Percentiles rank a stretch among this genome's conserved stretches.
phyloP scores from a whole-genome alignment of 1,139 yeast species.

The Sugiyamaella pinicola region DNA sequence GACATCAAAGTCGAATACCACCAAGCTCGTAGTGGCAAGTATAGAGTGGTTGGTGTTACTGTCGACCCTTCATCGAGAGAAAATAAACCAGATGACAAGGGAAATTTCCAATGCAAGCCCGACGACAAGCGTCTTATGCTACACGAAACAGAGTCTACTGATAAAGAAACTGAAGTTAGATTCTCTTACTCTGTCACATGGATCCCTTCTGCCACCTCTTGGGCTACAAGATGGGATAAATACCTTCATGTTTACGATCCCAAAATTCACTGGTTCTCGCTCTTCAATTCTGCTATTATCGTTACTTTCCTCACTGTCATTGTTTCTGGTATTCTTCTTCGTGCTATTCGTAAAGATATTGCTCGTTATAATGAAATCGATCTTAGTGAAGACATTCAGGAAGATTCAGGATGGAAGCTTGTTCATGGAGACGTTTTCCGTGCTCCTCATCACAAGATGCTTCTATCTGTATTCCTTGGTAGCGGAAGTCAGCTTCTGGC shows the following conservation, averaged over 20 bases:
- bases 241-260: conserved; percentile 91
- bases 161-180: conserved; percentile 47
- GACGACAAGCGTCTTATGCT: conserved; percentile 47
- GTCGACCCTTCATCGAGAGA: conserved; percentile 70
- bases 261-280: conserved; percentile 92
- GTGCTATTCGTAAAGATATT: conserved; percentile 84
- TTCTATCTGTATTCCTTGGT: conserved; percentile 80
- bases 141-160: conserved; percentile 37
- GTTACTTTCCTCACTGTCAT: conserved; percentile 76
- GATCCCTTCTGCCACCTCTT: conserved; percentile 67
- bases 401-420: conserved; percentile 97
- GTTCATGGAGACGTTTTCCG: conserved; percentile 95
- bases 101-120: conserved; percentile 42
- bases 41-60: conserved; percentile 87
- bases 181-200: conserved; percentile 70
- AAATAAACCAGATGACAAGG: conserved; percentile 46
- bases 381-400: conserved; percentile 77
- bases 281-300: conserved; percentile 78
- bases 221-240: conserved; percentile 99
- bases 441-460: conserved; percentile 69
- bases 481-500: conserved; percentile 83
- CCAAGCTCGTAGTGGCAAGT: conserved; percentile 63
- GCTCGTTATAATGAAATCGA: conserved; percentile 86
- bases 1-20: conserved; percentile 82
- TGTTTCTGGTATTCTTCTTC: conserved; percentile 75